Evolutionary conservation across 176 grass and related monocot species (phyloP), one percentile per base, ranked within the genome.

Genomic region (Thinopyrum elongatum): DNA sequence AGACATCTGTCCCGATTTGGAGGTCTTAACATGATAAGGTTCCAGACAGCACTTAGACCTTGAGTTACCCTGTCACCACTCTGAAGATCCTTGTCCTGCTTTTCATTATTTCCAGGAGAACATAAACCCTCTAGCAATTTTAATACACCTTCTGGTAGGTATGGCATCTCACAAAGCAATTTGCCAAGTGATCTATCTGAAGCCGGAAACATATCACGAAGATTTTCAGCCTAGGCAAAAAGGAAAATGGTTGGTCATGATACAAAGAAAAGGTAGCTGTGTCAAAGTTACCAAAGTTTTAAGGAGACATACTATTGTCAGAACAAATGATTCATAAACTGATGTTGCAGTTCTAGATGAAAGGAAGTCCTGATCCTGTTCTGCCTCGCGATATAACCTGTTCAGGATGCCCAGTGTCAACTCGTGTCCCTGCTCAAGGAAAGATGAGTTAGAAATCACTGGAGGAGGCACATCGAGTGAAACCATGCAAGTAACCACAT

Each of bases 281-380:
- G 49, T 83, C 59, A 83, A 77, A 79, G 15, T 64, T 59, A 29
- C 21, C 57, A 39, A 63, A 42, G 34, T 16, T 83, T 65, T 35
- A 73, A 83, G 33, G 77, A 57, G 42, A 85, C 87, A 60, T 87
- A 98, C 95, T 74, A 98, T 79, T 82, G 82, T 85, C 35, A 98
- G 80, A 74, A 98, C 90, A 94, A 98, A 98, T 33, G 91, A 91
- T 83, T 98, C 95, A 55, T 98, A 98, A 90, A 95, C 89, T 92
- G 95, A 98, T 86, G 91, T 92, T 76, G 95, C 95, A 77, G 95
- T 98, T 90, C 93, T 98, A 79, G 95, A 98, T 65, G 92, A 93
- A 94, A 98, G 86, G 62, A 98, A 98, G 82, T 98, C 93, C 53
- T 95, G 91, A 85, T 98, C 95, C 88, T 98, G 95, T 82, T 98